Evolutionary conservation across 73 alveolate species (phyloP).

Genomic region (Durusdinium trenchii): DNA sequence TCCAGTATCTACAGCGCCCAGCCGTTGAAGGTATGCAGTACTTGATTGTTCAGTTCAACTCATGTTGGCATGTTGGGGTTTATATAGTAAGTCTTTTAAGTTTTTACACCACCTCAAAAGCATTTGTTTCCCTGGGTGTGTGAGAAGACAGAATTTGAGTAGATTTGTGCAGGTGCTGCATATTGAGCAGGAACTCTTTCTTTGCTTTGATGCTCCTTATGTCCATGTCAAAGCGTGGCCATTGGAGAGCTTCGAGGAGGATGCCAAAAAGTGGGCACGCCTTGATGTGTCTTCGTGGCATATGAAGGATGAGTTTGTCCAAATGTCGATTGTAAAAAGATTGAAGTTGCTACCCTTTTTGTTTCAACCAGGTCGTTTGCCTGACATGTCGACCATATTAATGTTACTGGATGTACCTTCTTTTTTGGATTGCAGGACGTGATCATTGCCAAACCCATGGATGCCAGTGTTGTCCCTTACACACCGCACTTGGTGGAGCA

Average conservation of each 20-base stretch:
- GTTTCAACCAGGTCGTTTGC: background rate
- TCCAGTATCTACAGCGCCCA: too few relatives aligned
- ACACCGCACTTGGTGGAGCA: background rate
- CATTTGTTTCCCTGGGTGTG: too few relatives aligned
- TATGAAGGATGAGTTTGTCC: background rate
- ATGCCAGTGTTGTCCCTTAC: background rate
- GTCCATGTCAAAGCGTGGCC: slow-evolving; percentile 55
- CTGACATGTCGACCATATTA: background rate
- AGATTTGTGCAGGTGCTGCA: slow-evolving; percentile 18
- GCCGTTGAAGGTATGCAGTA: too few relatives aligned
- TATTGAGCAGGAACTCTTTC: background rate
- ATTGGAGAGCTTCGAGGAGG: background rate
- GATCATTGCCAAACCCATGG: background rate
- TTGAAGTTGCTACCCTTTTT: background rate
- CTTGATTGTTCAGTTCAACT: too few relatives aligned
- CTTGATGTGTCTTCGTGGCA: background rate
- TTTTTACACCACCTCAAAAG: background rate
- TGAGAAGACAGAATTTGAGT: too few relatives aligned
- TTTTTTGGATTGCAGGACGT: background rate
- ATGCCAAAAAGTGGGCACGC: background rate
- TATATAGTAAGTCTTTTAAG: too few relatives aligned
- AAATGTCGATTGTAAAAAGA: background rate
- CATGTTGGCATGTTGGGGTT: too few relatives aligned
- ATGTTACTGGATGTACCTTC: background rate
- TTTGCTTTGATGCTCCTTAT: slow-evolving; percentile 36